phyloP scores from a whole-genome alignment of 2,329 filamentous ascomycete species.

The Pseudogymnoascus sp. region DNA sequence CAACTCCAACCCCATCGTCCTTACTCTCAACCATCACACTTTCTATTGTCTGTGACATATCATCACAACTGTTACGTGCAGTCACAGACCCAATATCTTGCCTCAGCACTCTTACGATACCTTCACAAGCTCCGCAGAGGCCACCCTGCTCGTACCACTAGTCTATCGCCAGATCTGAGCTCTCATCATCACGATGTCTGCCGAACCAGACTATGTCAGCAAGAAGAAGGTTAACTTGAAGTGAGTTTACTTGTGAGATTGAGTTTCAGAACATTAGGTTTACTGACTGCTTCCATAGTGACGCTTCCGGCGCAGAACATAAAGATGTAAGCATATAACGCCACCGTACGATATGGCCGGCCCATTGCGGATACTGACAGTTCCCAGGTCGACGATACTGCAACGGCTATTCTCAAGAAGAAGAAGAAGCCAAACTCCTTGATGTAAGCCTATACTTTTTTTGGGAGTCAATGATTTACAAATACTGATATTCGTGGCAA shows the following conservation, averaged over 20 bases:
- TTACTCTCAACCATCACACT: conserved; percentile 4
- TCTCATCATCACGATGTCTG: conserved; percentile 53
- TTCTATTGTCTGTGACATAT: not conserved
- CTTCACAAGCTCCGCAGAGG: not conserved
- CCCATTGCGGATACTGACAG: conserved; percentile 29
- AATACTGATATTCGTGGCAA: conserved; percentile 26
- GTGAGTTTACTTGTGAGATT: conserved; percentile 42
- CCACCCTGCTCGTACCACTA: conserved; percentile 12
- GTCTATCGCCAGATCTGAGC: conserved; percentile 11
- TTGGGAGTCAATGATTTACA: conserved; percentile 18
- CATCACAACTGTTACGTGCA: conserved; percentile 9
- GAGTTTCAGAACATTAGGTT: conserved; percentile 9
- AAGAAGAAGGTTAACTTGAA: conserved; percentile 79
- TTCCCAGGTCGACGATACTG: conserved; percentile 71
- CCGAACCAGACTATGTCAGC: conserved; percentile 52
- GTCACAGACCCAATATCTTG: not conserved
- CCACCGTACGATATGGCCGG: conserved; percentile 24
- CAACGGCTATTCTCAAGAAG: conserved; percentile 97
- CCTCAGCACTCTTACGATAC: not conserved
- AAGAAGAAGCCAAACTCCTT: conserved; percentile 99
- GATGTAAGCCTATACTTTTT: conserved; percentile 63
- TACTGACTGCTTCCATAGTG: conserved; percentile 48
- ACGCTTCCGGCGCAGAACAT: conserved; percentile 79
- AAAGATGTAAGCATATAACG: conserved; percentile 56
- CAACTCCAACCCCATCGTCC: conserved; percentile 3